A percentile compares a stretch with the other conserved stretches of the same genome.
These are phyloP conservation scores for Gloeostereum incarnatum DNA, from an alignment of 768 basidiomycete species.

Conservation along the genomic window DNA sequence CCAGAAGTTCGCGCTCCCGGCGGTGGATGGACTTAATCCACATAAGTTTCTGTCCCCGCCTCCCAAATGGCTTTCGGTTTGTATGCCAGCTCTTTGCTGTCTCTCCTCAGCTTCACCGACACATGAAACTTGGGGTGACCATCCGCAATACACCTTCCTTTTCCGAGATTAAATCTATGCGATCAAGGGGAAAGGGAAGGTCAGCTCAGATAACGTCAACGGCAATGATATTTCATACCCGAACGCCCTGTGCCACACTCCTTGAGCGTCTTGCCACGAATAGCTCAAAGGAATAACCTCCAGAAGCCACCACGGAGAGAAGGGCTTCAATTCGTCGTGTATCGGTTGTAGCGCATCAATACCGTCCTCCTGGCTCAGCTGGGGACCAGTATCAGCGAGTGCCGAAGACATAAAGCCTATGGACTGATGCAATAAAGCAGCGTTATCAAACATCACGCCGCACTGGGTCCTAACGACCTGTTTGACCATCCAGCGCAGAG, in stretches of 20 bases:
- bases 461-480: conserved; percentile 49
- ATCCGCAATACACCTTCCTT: too few relatives aligned
- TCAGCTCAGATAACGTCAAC: too few relatives aligned
- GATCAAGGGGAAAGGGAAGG: too few relatives aligned
- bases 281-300: conserved; percentile 52
- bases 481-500: conserved; percentile 74
- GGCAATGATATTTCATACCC: too few relatives aligned
- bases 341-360: conserved; percentile 39
- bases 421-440: conserved; percentile 31
- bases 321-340: conserved; percentile 38
- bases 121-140: too few relatives aligned
- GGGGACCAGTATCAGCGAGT: neutral
- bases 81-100: neutral
- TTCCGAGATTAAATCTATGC: too few relatives aligned
- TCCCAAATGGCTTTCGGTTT: neutral
- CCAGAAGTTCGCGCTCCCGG: too few relatives aligned
- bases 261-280: conserved; percentile 45
- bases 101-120: neutral
- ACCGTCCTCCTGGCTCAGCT: conserved; percentile 16
- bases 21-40: neutral
- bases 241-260: too few relatives aligned
- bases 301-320: conserved; percentile 58
- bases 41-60: neutral
- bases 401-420: conserved; percentile 18
- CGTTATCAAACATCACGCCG: conserved; percentile 47